Evolutionary conservation across 768 basidiomycete species (phyloP).

Genomic region (Suillus plorans): DNA sequence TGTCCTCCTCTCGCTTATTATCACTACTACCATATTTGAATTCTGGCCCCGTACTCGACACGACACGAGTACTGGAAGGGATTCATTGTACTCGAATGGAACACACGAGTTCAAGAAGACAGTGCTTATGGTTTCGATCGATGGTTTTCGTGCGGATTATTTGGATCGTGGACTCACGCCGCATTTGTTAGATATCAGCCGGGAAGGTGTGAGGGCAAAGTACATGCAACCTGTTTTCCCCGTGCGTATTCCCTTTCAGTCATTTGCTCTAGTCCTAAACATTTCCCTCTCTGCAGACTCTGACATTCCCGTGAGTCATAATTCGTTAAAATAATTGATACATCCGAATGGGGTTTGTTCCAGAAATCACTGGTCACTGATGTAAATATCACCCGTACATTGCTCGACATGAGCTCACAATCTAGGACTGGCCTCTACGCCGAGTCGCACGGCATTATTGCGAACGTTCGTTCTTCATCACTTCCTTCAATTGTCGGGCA

Average conservation of each 20-base stretch:
- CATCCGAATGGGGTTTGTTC: conserved; percentile 3
- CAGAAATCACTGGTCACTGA: conserved; percentile 88
- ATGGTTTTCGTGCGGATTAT: conserved; percentile 85
- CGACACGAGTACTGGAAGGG: conserved; percentile 6
- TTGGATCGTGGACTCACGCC: conserved; percentile 85
- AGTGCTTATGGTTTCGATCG: conserved; percentile 83
- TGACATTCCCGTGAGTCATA: conserved; percentile 82
- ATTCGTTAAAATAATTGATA: background rate
- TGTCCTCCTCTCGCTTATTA: conserved; percentile 15
- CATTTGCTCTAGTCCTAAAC: conserved; percentile 4
- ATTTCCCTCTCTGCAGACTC: conserved; percentile 46
- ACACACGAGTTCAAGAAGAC: conserved; percentile 82
- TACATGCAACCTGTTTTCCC: conserved; percentile 88
- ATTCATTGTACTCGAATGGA: conserved; percentile 65
- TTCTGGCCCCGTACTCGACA: background rate
- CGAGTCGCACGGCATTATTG: conserved; percentile 92
- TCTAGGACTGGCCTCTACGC: conserved; percentile 85
- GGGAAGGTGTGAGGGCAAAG: conserved; percentile 84
- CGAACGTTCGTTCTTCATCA: conserved; percentile 55
- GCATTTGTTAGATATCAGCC: conserved; percentile 75
- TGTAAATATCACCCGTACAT: conserved; percentile 44
- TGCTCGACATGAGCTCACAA: conserved; percentile 5
- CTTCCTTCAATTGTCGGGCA: background rate
- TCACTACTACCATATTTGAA: conserved; percentile 14
- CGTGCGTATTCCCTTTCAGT: conserved; percentile 39